A percentile compares a stretch with the other conserved stretches of the same genome.
Conservation (phyloP, 1,284 basidiomycete species). For the Caloboletus firmus region DNA sequence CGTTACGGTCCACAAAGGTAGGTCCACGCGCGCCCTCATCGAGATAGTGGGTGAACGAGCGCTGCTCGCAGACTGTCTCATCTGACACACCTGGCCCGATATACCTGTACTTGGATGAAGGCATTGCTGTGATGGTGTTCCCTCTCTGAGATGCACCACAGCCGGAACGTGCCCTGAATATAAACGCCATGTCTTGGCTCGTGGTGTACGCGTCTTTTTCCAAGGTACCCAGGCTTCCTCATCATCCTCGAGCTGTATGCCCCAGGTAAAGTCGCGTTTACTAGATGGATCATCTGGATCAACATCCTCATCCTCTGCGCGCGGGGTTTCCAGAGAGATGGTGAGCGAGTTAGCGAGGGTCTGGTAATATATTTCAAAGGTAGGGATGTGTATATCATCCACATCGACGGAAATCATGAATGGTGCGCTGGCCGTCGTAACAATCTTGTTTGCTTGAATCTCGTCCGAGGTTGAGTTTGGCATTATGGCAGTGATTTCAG, state of each 20-base stretch:
- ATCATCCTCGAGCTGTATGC: constrained; percentile 10
- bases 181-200: background rate
- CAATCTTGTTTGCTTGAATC: background rate
- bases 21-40: constrained; percentile 19
- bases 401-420: constrained; percentile 3
- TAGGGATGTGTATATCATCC: background rate
- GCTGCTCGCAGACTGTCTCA: background rate
- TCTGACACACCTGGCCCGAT: constrained; percentile 6
- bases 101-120: background rate
- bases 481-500: background rate
- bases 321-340: background rate
- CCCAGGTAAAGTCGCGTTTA: background rate
- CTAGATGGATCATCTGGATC: constrained; percentile 5
- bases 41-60: constrained; percentile 20
- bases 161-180: constrained; percentile 1
- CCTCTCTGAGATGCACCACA: background rate
- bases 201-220: background rate
- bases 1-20: constrained; percentile 18
- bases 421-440: constrained; percentile 9
- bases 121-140: background rate
- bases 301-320: background rate
- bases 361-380: constrained; percentile 15
- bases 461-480: constrained; percentile 8
- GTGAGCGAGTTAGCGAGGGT: constrained; percentile 3
- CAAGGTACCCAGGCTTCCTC: constrained; percentile 23